A percentile compares a stretch with the other conserved stretches of the same genome.
These are phyloP conservation scores for Hygrophorus pudorinus DNA, from an alignment of 768 basidiomycete genomes.

Conservation along the genomic window DNA sequence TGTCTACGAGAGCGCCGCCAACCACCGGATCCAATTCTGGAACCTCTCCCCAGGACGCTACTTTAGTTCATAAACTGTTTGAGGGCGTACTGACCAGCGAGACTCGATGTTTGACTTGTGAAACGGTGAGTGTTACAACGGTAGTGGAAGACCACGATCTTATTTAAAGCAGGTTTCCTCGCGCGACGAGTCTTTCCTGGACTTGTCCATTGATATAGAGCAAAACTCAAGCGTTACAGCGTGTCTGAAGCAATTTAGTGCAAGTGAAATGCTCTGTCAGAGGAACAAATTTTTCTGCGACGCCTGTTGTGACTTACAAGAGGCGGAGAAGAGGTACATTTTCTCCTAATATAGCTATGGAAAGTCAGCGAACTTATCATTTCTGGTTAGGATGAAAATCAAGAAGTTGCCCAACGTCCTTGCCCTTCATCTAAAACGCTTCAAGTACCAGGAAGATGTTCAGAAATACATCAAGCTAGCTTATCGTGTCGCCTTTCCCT, in stretches of 20 bases:
- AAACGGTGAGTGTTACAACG: conserved; percentile 50
- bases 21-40: conserved; percentile 38
- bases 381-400: conserved; percentile 82
- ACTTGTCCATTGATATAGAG: conserved; percentile 98
- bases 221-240: conserved; percentile 96
- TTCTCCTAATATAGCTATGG: conserved; percentile 1
- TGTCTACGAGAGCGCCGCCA: conserved; percentile 32
- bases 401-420: conserved; percentile 93
- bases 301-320: conserved; percentile 90
- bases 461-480: conserved; percentile 89
- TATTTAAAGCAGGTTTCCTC: conserved; percentile 56
- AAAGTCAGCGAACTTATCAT: neutral
- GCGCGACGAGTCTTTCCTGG: conserved; percentile 92
- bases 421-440: conserved; percentile 92
- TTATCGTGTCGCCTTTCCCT: conserved; percentile 94
- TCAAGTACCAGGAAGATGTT: conserved; percentile 95
- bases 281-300: conserved; percentile 99
- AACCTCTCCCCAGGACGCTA: conserved; percentile 40
- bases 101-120: conserved; percentile 95
- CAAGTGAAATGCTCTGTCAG: conserved; percentile 96
- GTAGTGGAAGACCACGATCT: conserved; percentile 5
- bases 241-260: conserved; percentile 93
- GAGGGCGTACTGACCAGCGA: conserved; percentile 94
- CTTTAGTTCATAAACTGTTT: conserved; percentile 86
- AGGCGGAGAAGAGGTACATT: conserved; percentile 90